Evolutionary conservation across 208 protist species (phyloP).

Genomic region (Trypanosoma lewisi): DNA sequence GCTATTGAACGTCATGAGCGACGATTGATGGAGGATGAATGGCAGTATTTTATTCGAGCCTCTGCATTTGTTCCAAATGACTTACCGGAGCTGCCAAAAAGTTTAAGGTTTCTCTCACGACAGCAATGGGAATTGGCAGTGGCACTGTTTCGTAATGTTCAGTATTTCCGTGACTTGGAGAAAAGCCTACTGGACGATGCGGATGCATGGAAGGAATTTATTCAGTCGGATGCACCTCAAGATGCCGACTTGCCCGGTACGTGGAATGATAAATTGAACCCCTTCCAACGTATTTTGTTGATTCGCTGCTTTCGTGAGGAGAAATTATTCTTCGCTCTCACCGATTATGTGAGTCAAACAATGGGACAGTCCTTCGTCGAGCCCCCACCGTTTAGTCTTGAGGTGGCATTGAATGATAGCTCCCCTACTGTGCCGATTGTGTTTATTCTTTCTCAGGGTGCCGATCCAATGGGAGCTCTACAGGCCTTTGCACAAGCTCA

Average conservation of each 20-base stretch:
- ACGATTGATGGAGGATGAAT: conserved; percentile 80
- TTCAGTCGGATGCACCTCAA: conserved; percentile 67
- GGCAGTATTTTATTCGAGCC: conserved; percentile 92
- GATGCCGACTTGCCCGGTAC: conserved; percentile 42
- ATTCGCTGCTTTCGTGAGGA: conserved; percentile 94
- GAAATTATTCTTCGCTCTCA: conserved; percentile 91
- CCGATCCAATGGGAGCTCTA: conserved; percentile 94
- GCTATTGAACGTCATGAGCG: conserved; percentile 73
- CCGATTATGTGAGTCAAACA: conserved; percentile 84
- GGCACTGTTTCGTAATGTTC: conserved; percentile 77
- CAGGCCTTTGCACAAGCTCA: conserved; percentile 90
- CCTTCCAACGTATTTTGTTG: conserved; percentile 93
- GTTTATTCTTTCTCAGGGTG: conserved; percentile 97
- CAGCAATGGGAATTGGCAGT: conserved; percentile 86
- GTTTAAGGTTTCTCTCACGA: conserved; percentile 65
- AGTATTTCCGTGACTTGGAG: conserved; percentile 59
- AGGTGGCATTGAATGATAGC: conserved; percentile 84
- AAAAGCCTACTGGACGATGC: conserved; percentile 43
- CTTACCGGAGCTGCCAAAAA: conserved; percentile 43
- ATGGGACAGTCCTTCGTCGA: conserved; percentile 94
- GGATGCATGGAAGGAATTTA: conserved; percentile 62
- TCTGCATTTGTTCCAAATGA: conserved; percentile 83
- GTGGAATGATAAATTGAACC: conserved; percentile 57
- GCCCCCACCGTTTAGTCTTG: conserved; percentile 93
- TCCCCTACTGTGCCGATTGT: conserved; percentile 90